phyloP scores from a whole-genome alignment of 139 green algal genomes.

The Chlamydomonas sp. region DNA sequence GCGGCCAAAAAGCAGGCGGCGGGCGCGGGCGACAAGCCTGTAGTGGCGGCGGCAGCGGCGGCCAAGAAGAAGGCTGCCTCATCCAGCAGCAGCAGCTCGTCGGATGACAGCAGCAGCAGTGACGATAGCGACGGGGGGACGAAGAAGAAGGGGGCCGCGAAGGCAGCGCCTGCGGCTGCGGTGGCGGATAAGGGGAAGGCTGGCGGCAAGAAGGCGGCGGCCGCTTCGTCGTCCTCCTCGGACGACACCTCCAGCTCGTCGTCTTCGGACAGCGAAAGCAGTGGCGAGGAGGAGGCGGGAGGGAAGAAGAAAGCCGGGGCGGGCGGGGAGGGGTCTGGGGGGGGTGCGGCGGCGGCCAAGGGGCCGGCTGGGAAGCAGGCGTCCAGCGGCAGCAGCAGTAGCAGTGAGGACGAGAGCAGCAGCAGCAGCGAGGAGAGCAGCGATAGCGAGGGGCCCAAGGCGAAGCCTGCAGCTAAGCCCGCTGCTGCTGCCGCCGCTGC shows the following conservation, averaged over 20 bases:
- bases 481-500: neutral
- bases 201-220: neutral
- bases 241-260: neutral
- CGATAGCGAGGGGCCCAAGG: neutral
- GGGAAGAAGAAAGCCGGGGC: neutral
- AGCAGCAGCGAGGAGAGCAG: neutral
- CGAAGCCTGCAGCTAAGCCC: neutral
- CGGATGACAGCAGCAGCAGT: neutral
- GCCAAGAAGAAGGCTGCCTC: neutral
- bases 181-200: neutral
- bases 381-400: neutral
- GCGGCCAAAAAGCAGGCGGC: conserved; percentile 15
- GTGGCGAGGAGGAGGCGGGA: neutral
- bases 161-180: too few relatives aligned
- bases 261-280: neutral
- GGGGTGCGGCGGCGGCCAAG: neutral
- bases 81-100: conserved; percentile 2
- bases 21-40: neutral
- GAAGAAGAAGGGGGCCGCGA: too few relatives aligned
- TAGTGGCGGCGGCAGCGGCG: neutral
- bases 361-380: neutral
- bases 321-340: neutral
- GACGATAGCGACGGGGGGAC: too few relatives aligned
- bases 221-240: neutral
- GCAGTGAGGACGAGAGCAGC: neutral